A percentile compares a stretch with the other conserved stretches of the same genome.
Conservation (phyloP, 495 filamentous ascomycete genomes). For the Aspergillus panamensis region DNA sequence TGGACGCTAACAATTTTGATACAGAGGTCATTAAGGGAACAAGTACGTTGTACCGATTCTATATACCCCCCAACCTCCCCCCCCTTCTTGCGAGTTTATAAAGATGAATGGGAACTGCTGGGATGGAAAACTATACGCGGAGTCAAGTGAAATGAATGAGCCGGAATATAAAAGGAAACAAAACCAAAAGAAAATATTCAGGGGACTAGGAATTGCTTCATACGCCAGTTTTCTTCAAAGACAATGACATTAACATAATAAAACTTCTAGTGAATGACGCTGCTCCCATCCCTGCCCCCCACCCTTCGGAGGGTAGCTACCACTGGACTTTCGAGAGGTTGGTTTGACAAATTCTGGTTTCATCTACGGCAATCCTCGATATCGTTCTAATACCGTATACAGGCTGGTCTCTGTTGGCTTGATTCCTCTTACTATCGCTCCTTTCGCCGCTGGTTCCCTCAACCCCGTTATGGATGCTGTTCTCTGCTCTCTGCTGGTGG, state of each 20-base stretch:
- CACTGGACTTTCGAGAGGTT: constrained; percentile 97
- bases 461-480: constrained; percentile 85
- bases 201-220: background rate
- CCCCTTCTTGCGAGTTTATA: background rate
- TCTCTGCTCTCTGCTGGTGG: constrained; percentile 75
- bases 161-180: background rate
- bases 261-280: constrained; percentile 74
- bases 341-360: constrained; percentile 18
- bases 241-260: constrained; percentile 22
- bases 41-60: constrained; percentile 49
- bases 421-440: constrained; percentile 81
- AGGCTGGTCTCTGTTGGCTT: constrained; percentile 72
- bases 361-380: background rate
- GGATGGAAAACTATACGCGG: background rate
- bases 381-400: constrained; percentile 2
- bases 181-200: background rate
- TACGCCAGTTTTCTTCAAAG: background rate
- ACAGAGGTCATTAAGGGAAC: constrained; percentile 75
- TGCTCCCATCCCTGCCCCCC: constrained; percentile 64
- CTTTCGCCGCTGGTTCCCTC: constrained; percentile 85
- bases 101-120: background rate
- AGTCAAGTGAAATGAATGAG: background rate
- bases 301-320: constrained; percentile 83
- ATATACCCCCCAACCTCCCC: background rate
- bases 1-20: constrained; percentile 29